Evolutionary conservation across 2,329 filamentous ascomycete genomes (phyloP), one percentile per base, ranked within the genome.

Genomic region (Xylaria sp.): DNA sequence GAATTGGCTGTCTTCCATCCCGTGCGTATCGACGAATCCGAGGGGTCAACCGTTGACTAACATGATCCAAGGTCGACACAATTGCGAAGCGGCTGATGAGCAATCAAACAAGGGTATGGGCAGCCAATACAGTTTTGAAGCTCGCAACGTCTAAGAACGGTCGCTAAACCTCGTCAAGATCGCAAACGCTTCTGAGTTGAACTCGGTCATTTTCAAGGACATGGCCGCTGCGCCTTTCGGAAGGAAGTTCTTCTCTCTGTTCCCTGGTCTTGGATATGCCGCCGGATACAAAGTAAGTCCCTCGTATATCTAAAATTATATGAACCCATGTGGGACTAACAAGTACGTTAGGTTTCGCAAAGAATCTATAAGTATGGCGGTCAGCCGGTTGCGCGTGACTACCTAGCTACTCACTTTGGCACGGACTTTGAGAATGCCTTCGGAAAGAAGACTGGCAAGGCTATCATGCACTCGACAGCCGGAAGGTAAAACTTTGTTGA

Each of bases 61-160:
- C 66, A 54, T 39, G 37, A 66, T 55, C 54, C 71, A 78, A 95
- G 92, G 93, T 99, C 81, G 96, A 99, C 84, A 99, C 96, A 60
- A 98, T 97, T 78, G 95, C 96, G 73, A 99, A 99, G 88, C 93
- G 96, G 76, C 89, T 99, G 83, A 99, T 99, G 96, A 98, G 94
- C 89, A 98, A 99, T 84, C 92, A 97, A 81, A 90, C 89, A 79
- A 93, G 86, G 84, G 88, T 92, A 81, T 75, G 82, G n/a, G 13
- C n/a, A 20, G 39, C 13, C 28, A 59, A 23, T 13, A 13, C 13
- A 50, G 56, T 44, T 18, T 41, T 46, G 10, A 31, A 15, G 23
- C n/a, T 63, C 1, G 25, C 15, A 41, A 18, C 25, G 56, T 7
- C 28, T 44, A 44, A 39, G 58, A 46, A 41, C 23, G 0, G 15